These are phyloP conservation scores for Rhinocladiella similis DNA, from an alignment of 2,329 filamentous ascomycete genomes.

Conservation along the genomic window DNA sequence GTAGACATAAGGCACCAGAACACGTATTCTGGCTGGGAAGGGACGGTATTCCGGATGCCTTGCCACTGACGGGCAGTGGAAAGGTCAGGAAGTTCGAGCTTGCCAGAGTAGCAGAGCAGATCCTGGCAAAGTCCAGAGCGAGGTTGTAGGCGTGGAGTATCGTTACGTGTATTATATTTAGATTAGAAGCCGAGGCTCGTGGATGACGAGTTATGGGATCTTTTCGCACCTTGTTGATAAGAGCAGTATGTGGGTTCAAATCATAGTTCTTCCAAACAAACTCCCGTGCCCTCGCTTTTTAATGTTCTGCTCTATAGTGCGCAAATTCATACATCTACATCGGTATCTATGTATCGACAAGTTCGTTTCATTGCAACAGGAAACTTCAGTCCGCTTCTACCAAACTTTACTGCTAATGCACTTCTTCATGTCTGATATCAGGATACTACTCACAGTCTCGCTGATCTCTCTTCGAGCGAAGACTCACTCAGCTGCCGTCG, in stretches of 20 bases:
- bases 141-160: constrained; percentile 1
- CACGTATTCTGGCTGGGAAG: constrained; percentile 76
- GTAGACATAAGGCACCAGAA: constrained; percentile 67
- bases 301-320: neutral
- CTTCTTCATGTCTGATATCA: no score
- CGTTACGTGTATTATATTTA: neutral
- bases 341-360: neutral
- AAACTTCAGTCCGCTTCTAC: no score
- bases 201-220: no score
- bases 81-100: constrained; percentile 70
- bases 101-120: constrained; percentile 54
- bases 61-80: constrained; percentile 70
- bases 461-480: constrained; percentile 2
- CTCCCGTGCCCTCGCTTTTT: no score
- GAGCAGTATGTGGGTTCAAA: no score
- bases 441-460: constrained; percentile 12
- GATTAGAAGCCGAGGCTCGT: no score
- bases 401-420: no score
- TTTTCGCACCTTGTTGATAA: no score
- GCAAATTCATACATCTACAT: neutral
- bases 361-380: no score
- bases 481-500: neutral
- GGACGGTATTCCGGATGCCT: constrained; percentile 53
- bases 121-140: constrained; percentile 9
- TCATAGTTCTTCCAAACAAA: no score